Percentiles rank a stretch among this genome's conserved stretches.
These are phyloP conservation scores for Dendrobium catenatum DNA, from an alignment of 106 monocot genomes.

Conservation along the genomic window DNA sequence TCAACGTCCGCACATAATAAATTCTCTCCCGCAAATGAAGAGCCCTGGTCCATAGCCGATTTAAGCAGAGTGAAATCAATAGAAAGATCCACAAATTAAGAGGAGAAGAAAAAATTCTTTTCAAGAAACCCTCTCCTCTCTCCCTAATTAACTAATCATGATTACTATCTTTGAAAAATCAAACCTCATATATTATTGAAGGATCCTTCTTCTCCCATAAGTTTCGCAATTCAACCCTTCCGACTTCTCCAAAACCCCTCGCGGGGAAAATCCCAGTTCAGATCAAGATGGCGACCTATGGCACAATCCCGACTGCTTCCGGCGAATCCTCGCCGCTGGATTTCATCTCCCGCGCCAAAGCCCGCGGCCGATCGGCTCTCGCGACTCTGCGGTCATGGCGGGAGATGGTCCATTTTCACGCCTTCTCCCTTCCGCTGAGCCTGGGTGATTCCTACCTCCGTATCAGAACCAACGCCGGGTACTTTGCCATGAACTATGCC, in stretches of 20 bases:
- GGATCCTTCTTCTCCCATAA: background rate
- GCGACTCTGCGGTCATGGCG: conserved; percentile 59
- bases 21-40: no score
- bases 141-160: no score
- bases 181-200: background rate
- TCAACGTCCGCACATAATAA: no score
- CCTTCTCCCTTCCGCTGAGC: conserved; percentile 47
- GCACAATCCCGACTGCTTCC: conserved; percentile 35
- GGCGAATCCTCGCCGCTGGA: background rate
- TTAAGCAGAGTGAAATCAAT: no score
- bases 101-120: no score
- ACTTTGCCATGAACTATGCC: conserved; percentile 89
- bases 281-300: conserved; percentile 40
- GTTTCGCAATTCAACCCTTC: background rate
- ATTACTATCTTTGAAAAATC: background rate
- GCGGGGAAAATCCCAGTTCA: background rate
- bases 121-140: no score
- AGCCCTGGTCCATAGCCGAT: no score
- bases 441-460: conserved; percentile 51
- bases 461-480: conserved; percentile 48
- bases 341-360: conserved; percentile 50
- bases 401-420: conserved; percentile 33
- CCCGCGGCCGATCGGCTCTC: conserved; percentile 39
- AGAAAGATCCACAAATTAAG: no score
- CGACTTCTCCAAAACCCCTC: background rate